These are phyloP conservation scores for Hippophae gyantsensis DNA, from an alignment of 306 rosid species.

Conservation along the genomic window DNA sequence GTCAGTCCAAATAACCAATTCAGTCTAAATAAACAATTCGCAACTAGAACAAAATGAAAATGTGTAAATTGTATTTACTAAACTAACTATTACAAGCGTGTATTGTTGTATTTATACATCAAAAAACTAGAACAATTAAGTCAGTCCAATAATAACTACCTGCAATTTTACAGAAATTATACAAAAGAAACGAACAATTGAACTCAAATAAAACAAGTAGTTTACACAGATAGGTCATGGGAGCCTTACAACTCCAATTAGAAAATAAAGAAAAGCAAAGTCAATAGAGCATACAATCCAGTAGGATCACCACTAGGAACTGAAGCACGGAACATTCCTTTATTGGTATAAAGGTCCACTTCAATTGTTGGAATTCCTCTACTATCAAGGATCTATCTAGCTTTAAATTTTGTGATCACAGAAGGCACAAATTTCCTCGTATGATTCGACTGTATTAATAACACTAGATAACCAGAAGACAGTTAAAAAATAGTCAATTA, in stretches of 20 bases:
- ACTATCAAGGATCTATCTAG: conserved; percentile 94
- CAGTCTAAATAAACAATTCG: too few species aligned
- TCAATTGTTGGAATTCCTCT: conserved; percentile 96
- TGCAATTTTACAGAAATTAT: background rate
- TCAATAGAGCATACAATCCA: conserved; percentile 43
- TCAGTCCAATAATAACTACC: background rate
- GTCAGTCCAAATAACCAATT: too few species aligned
- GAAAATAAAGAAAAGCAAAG: background rate
- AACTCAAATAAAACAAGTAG: background rate
- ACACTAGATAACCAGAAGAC: background rate
- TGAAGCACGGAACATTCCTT: conserved; percentile 75
- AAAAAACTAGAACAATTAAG: too few species aligned
- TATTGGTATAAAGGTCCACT: conserved; percentile 75
- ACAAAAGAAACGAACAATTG: background rate
- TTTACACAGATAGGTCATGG: too few species aligned
- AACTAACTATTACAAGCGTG: too few species aligned
- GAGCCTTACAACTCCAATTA: too few species aligned
- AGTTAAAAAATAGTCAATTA: background rate
- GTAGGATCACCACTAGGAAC: conserved; percentile 69
- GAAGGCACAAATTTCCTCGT: conserved; percentile 65
- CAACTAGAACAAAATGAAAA: too few species aligned
- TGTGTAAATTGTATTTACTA: too few species aligned
- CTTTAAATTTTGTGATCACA: conserved; percentile 66
- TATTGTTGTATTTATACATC: too few species aligned
- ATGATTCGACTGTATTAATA: conserved; percentile 52